These are phyloP conservation scores for Candida sojae DNA, from an alignment of 1,139 yeast genomes.

Conservation along the genomic window DNA sequence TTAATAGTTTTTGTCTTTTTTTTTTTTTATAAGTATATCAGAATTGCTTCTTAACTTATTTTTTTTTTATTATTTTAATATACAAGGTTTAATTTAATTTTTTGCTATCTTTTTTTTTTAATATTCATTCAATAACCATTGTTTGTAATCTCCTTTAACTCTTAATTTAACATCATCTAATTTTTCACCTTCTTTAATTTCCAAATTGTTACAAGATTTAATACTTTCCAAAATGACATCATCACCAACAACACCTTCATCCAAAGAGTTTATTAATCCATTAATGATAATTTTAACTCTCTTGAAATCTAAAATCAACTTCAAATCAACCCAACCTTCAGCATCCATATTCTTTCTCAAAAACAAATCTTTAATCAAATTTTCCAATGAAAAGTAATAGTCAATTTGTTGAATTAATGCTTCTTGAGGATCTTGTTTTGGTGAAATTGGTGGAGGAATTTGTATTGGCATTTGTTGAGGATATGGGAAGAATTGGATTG, in stretches of 20 bases:
- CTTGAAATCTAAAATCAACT: slow-evolving; percentile 67
- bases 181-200: slow-evolving; percentile 30
- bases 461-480: slow-evolving; percentile 26
- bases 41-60: not conserved
- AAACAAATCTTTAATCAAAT: slow-evolving; percentile 77
- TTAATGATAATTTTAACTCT: slow-evolving; percentile 61
- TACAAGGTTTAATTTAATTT: too few species aligned
- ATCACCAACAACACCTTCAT: slow-evolving; percentile 18
- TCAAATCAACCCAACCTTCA: slow-evolving; percentile 70
- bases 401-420: slow-evolving; percentile 70
- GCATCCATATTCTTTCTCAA: slow-evolving; percentile 77
- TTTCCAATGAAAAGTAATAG: slow-evolving; percentile 87
- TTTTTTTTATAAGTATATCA: too few species aligned
- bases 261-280: slow-evolving; percentile 39
- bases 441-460: slow-evolving; percentile 52
- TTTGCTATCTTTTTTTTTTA: not conserved
- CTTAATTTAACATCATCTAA: slow-evolving; percentile 40
- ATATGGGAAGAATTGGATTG: slow-evolving; percentile 9
- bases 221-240: slow-evolving; percentile 35
- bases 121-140: slow-evolving; percentile 35
- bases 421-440: slow-evolving; percentile 48
- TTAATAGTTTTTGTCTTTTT: too few species aligned
- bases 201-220: slow-evolving; percentile 40
- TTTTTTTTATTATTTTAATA: not conserved
- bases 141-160: slow-evolving; percentile 43